Evolutionary conservation across 1,139 yeast genomes (phyloP).

Genomic region (Suhomyces yuchorum): DNA sequence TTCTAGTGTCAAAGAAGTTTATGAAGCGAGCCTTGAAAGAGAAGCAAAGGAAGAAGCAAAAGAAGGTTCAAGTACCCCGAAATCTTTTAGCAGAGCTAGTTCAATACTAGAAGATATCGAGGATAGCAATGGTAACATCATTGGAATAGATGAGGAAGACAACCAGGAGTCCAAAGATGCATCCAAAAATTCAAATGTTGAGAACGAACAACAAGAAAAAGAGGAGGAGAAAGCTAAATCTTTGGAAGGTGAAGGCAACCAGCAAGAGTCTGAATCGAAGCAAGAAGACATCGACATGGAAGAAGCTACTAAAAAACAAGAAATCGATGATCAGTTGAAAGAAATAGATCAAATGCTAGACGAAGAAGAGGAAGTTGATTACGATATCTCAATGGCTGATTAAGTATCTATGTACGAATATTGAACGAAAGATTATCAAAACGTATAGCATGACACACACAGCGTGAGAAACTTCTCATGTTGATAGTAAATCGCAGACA

Average conservation of each 20-base stretch:
- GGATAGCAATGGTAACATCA: slow-evolving; percentile 10
- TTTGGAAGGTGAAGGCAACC: slow-evolving; percentile 5
- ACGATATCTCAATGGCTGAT: slow-evolving; percentile 32
- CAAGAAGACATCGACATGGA: slow-evolving; percentile 12
- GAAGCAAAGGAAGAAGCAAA: slow-evolving; percentile 19
- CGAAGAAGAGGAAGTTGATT: slow-evolving; percentile 46
- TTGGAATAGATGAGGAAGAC: slow-evolving; percentile 3
- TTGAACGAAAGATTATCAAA: not conserved
- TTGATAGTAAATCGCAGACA: too few species aligned
- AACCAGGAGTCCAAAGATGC: not conserved
- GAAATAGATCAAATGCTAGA: slow-evolving; percentile 42
- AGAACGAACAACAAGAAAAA: slow-evolving; percentile 15
- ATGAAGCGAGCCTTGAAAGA: slow-evolving; percentile 29
- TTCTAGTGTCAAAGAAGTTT: slow-evolving; percentile 28
- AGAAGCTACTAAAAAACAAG: slow-evolving; percentile 7
- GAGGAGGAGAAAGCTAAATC: slow-evolving; percentile 8
- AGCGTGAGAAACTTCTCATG: too few species aligned
- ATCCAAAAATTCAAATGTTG: slow-evolving; percentile 1
- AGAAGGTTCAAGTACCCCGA: slow-evolving; percentile 2
- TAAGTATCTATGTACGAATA: not conserved
- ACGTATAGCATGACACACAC: too few species aligned
- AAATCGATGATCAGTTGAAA: slow-evolving; percentile 25
- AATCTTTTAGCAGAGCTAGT: slow-evolving; percentile 15
- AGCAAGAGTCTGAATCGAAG: too few species aligned
- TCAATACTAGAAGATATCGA: slow-evolving; percentile 20